Conservation (phyloP, 2,329 filamentous ascomycete genomes). For the Colletotrichum sp. region DNA sequence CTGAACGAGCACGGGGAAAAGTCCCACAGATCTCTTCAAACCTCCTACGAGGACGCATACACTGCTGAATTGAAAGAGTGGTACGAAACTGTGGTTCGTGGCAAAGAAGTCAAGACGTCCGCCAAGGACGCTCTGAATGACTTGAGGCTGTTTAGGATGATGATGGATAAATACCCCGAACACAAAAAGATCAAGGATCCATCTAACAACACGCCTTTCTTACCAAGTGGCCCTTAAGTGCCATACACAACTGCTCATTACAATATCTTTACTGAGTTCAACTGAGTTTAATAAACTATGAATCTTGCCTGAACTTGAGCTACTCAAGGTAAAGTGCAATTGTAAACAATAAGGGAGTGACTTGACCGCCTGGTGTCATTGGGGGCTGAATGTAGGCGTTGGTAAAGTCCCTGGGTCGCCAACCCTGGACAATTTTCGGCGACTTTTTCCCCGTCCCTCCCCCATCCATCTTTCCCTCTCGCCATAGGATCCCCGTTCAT, state of each 20-base stretch:
- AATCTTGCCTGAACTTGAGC: neutral
- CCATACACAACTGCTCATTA: neutral
- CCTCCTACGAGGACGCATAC: conserved; percentile 30
- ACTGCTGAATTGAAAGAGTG: conserved; percentile 27
- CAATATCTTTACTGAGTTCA: neutral
- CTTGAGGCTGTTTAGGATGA: conserved; percentile 27
- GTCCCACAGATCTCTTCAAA: conserved; percentile 33
- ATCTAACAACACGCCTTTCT: neutral
- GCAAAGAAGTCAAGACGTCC: conserved; percentile 28
- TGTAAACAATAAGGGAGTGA: too few species aligned
- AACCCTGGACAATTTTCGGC: too few species aligned
- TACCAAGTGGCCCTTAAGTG: neutral
- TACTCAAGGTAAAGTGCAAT: neutral
- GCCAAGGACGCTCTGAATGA: conserved; percentile 28
- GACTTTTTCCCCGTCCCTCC: too few species aligned
- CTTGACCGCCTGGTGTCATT: too few species aligned
- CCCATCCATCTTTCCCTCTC: too few species aligned
- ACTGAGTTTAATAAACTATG: neutral
- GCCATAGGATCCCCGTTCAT: too few species aligned
- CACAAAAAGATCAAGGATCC: neutral
- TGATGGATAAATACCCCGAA: conserved; percentile 1
- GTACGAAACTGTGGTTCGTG: conserved; percentile 23
- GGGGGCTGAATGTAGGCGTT: too few species aligned
- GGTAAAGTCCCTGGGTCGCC: too few species aligned
- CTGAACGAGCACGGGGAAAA: conserved; percentile 40